Base-by-base conservation (phyloP, 2,329 filamentous ascomycete species). In the Fusarium sp. region DNA sequence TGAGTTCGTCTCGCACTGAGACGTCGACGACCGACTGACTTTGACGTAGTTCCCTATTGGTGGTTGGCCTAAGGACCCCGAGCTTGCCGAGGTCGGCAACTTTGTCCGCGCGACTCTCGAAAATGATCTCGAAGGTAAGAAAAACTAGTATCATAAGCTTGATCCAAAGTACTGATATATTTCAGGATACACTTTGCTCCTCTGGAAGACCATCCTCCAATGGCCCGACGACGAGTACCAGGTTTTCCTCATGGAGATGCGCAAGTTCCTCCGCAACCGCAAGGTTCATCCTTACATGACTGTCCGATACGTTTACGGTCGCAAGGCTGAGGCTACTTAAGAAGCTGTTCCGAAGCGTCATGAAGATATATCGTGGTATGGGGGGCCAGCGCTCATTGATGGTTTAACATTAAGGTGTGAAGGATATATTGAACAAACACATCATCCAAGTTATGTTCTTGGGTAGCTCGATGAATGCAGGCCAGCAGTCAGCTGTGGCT, bases 201-300 rank as follows among this genome's bases (percentile, higher is more conserved):
- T 71, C 11, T 71, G 69, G 69, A 58, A 65, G 20, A 62, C 57
- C 5, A 64, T 71, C 4, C 56, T 71, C 5, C 34, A 61, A 21
- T 71, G 69, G 69, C 60, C 69, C 2, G 56, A 58, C 5, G 69
- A 71, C 4, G 69, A 71, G 17, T 71, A 71, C 28, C 46, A 70
- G 9, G 23, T 70, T 1, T 71, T 71, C 28, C 57, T 71, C 3
- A 59, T 56, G 54, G 60, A 62, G 14, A 57, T 67, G 49, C 68
- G 69, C 23, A 65, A 65, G 11, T 59, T 60, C 9, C 43, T 71
- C 4, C 39, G 23, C 0, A 67, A 71, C 45, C 60, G 56, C 32
- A 71, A 57, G 47, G 17, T 67, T 2, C 68, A 71, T 5, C 11
- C 56, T 3, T 71, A 71, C 44, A 68, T 71, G 62, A 48, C 44